Evolutionary conservation across 495 filamentous ascomycete genomes (phyloP).

Genomic region (Parathielavia hyrcaniae): DNA sequence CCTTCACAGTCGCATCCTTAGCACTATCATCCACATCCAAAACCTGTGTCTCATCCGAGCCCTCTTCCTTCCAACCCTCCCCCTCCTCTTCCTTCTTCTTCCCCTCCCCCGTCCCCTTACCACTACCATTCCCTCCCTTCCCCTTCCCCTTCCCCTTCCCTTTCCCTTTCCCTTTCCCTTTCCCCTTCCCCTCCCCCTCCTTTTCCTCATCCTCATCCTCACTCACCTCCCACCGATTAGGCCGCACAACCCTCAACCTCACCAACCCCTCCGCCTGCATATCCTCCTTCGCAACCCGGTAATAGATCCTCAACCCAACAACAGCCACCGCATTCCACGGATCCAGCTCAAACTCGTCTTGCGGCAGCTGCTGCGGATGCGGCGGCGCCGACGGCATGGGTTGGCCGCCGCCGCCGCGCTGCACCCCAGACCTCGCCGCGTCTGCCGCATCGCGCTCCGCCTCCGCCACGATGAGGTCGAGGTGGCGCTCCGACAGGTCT

Average conservation of each 20-base stretch:
- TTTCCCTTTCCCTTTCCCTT: constrained; percentile 11
- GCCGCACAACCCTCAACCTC: constrained; percentile 37
- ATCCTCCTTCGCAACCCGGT: constrained; percentile 48
- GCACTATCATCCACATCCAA: constrained; percentile 46
- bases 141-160: constrained; percentile 19
- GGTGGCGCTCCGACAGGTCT: constrained; percentile 32
- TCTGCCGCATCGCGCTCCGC: not conserved
- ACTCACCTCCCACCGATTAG: constrained; percentile 29
- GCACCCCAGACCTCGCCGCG: not conserved
- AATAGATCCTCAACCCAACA: constrained; percentile 70
- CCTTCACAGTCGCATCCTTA: constrained; percentile 41
- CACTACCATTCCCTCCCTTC: constrained; percentile 11
- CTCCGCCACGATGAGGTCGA: constrained; percentile 28
- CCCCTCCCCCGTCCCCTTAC: constrained; percentile 9
- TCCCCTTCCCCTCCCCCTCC: constrained; percentile 11
- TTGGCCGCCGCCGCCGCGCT: too few relatives aligned
- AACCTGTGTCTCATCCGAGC: constrained; percentile 34
- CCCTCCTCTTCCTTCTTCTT: constrained; percentile 12
- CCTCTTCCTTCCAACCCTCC: constrained; percentile 16
- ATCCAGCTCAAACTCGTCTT: constrained; percentile 48
- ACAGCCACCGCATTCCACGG: constrained; percentile 86
- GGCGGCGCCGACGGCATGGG: not conserved
- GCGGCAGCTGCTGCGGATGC: not conserved
- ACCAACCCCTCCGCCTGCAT: constrained; percentile 45
- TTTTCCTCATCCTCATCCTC: constrained; percentile 24